phyloP scores from a whole-genome alignment of 768 basidiomycete species.

The Podaxis pistillaris region DNA sequence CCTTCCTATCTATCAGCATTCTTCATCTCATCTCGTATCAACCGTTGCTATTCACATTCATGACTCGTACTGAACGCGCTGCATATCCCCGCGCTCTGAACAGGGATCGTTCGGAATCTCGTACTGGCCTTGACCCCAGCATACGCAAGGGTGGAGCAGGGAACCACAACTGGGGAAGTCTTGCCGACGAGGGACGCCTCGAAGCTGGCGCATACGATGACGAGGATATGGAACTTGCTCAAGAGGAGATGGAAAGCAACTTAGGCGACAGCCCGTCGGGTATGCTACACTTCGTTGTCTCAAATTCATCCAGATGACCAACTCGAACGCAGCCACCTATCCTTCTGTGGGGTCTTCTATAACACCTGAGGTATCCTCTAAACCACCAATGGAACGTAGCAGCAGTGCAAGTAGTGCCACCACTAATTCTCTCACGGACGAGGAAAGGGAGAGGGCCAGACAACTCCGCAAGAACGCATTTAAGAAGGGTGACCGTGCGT shows the following conservation, averaged over 20 bases:
- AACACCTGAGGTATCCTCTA: background rate
- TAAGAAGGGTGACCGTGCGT: constrained; percentile 62
- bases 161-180: constrained; percentile 81
- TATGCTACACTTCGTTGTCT: background rate
- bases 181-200: constrained; percentile 59
- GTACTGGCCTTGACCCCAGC: constrained; percentile 69
- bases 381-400: constrained; percentile 28
- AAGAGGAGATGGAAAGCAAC: constrained; percentile 25
- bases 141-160: constrained; percentile 80
- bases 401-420: constrained; percentile 29
- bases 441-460: constrained; percentile 62
- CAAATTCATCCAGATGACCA: background rate
- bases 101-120: constrained; percentile 79
- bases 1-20: constrained; percentile 13
- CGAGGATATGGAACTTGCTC: constrained; percentile 46
- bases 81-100: constrained; percentile 66
- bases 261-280: background rate
- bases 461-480: constrained; percentile 74
- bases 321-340: background rate
- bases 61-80: constrained; percentile 82
- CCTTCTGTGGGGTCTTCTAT: background rate
- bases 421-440: constrained; percentile 40
- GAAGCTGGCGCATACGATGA: constrained; percentile 61
- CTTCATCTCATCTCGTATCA: constrained; percentile 13
- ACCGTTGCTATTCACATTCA: constrained; percentile 27